Percentiles rank a stretch among this genome's conserved stretches.
These are phyloP conservation scores for Skeletonema marinoi DNA, from an alignment of 108 stramenopile genomes.

Conservation along the genomic window DNA sequence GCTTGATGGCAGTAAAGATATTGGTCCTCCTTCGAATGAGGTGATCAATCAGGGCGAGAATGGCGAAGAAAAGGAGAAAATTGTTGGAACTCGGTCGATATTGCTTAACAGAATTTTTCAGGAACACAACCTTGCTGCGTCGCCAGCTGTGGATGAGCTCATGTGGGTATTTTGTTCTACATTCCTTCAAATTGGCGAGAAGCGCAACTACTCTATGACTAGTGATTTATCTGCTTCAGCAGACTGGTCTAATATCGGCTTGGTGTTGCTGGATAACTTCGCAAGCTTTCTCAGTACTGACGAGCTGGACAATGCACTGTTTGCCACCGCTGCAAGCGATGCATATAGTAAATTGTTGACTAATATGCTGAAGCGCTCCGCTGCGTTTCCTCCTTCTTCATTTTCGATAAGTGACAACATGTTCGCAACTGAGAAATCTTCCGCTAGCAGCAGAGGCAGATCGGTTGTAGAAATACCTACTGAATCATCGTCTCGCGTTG, in stretches of 20 bases:
- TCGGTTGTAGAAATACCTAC: conserved; percentile 42
- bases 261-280: conserved; percentile 45
- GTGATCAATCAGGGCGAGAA: conserved; percentile 6
- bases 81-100: conserved; percentile 19
- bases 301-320: conserved; percentile 20
- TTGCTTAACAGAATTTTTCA: conserved; percentile 32
- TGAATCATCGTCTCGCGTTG: conserved; percentile 32
- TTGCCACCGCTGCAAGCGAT: conserved; percentile 25
- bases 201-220: conserved; percentile 9
- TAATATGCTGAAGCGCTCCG: conserved; percentile 24
- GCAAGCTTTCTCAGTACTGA: conserved; percentile 22
- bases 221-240: conserved; percentile 29
- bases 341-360: conserved; percentile 37
- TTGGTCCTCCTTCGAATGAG: conserved; percentile 12
- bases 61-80: conserved; percentile 11
- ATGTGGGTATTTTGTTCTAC: conserved; percentile 46
- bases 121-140: conserved; percentile 19
- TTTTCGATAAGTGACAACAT: conserved; percentile 46
- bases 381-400: conserved; percentile 25
- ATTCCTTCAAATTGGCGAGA: conserved; percentile 17
- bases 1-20: conserved; percentile 58
- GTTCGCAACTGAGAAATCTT: conserved; percentile 8
- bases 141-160: conserved; percentile 29
- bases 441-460: background rate
- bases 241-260: conserved; percentile 42